Evolutionary conservation across 2,329 filamentous ascomycete genomes (phyloP), one percentile per base, ranked within the genome.

Genomic region (Amphichorda felina): DNA sequence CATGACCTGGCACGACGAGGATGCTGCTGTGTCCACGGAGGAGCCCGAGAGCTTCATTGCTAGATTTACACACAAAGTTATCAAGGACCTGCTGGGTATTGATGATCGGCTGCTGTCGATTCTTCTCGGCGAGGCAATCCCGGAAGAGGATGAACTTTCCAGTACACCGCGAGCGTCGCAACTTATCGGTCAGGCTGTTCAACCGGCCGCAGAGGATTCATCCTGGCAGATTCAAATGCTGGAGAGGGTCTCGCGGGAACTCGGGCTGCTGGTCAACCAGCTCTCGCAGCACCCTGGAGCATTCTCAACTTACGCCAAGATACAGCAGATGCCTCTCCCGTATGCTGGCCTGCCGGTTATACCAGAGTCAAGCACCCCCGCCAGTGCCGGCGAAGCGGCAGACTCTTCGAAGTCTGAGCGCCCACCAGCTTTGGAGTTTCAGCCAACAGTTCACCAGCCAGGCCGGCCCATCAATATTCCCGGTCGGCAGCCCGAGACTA

Each of bases 71-170:
- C 75, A 82, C 39, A 85, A 79, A 48, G 82, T 96, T 19, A 86
- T 98, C 46, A 75, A 79, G 35, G 87, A 95, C 51, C 62, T 98
- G 30, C 82, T 96, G 53, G 89, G 89, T 8, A 82, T 98, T 37
- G 88, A 96, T 47, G 86, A 95, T 43, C 73, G 75, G 34, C 66
- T 91, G 15, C 69, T 98, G 8, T 83, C 83, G 0, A 78, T 95
- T 34, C 78, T 98, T 8, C 80, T 96, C 38, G 91, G 91, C 10
- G 87, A 95, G 53, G 64, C 74, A 3, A 60, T 94, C 17, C 76
- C 79, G 3, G 61, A 60, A 18, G 60, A 66, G 18, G 59, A 59
- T 14, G 61, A 69, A 26, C 42, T 69, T 8, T 63, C 64, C 9
- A 55, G 63, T 8, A 71, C 64, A 17, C 63, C 68, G 10, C 63